Evolutionary conservation across 768 basidiomycete species (phyloP), one percentile per base, ranked within the genome.

Genomic region (Paxillus ammoniavirescens): DNA sequence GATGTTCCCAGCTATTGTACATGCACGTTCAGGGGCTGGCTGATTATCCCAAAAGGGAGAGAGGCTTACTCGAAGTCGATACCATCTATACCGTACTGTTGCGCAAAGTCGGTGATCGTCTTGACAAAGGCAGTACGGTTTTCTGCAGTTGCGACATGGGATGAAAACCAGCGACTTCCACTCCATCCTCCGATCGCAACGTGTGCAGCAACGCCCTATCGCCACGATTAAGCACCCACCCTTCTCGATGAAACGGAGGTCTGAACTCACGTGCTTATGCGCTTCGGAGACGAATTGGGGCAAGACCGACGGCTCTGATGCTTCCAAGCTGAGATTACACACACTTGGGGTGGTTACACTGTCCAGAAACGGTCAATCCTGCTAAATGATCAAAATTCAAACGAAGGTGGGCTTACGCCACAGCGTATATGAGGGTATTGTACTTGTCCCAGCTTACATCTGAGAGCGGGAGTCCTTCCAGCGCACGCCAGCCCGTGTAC

Each of bases 1-100:
- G 93, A 65, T 88, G 93, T 70, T 96, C 94, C 92, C 93, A 95
- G 62, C 91, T 93, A 49, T 30, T 26, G 38, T 12, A 50, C 54
- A 74, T 18, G 13, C n/a, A 13, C 1, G 14, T 4, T 68, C 5
- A 64, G 45, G 17, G 23, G 1, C 1, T 42, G 15, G 17, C 26
- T 33, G 7, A 42, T 15, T 2, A 21, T 8, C 30, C 3, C 30
- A 2, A 45, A 47, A 10, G 12, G 10, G 7, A 17, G 26, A 12
- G 5, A 26, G 26, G 49, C 65, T 1, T 48, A 72, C 69, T 66
- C 65, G 35, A 71, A 67, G 18, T 60, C 80, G 46, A 89, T 67
- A 13, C 86, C 84, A 54, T 84, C 83, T 1, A 88, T 67, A 0
- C 69, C 41, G 63, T 86, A 86, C 47, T 80, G 50, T 1, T 65